Conservation (phyloP, 2,329 filamentous ascomycete genomes). For the Malbranchea cinnamomea region DNA sequence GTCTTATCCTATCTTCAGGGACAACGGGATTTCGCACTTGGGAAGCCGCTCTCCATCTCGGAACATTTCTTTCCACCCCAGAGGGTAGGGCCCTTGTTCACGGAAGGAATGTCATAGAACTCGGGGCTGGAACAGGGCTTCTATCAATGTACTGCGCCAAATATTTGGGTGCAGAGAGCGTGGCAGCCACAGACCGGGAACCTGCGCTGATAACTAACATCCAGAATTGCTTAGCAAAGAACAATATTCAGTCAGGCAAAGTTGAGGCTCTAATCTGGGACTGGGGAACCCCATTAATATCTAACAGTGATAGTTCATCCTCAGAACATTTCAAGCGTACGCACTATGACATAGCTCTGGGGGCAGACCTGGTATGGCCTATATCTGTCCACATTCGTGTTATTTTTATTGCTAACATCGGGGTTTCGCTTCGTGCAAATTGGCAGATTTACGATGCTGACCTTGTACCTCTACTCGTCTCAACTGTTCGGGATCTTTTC, state of each 20-base stretch:
- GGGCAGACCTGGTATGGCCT: constrained; percentile 26
- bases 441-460: constrained; percentile 45
- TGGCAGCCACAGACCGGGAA: constrained; percentile 50
- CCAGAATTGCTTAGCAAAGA: constrained; percentile 21
- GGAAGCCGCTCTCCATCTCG: constrained; percentile 53
- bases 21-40: constrained; percentile 55
- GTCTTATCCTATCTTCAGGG: constrained; percentile 39
- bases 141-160: constrained; percentile 49
- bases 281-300: constrained; percentile 22
- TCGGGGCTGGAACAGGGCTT: constrained; percentile 54
- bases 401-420: not conserved
- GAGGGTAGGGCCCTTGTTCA: constrained; percentile 32
- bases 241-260: constrained; percentile 14
- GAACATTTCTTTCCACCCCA: constrained; percentile 38
- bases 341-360: constrained; percentile 26
- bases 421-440: constrained; percentile 3
- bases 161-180: constrained; percentile 36
- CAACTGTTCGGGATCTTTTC: constrained; percentile 42
- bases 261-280: constrained; percentile 26
- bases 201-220: constrained; percentile 25
- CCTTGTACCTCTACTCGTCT: constrained; percentile 41
- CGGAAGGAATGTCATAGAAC: constrained; percentile 44
- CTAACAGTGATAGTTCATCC: not conserved
- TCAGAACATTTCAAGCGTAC: not conserved
- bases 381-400: not conserved